A percentile compares a stretch with the other conserved stretches of the same genome.
These are phyloP conservation scores for Thraustochytrium striatum DNA, from an alignment of 352 stramenopile species.

Conservation along the genomic window DNA sequence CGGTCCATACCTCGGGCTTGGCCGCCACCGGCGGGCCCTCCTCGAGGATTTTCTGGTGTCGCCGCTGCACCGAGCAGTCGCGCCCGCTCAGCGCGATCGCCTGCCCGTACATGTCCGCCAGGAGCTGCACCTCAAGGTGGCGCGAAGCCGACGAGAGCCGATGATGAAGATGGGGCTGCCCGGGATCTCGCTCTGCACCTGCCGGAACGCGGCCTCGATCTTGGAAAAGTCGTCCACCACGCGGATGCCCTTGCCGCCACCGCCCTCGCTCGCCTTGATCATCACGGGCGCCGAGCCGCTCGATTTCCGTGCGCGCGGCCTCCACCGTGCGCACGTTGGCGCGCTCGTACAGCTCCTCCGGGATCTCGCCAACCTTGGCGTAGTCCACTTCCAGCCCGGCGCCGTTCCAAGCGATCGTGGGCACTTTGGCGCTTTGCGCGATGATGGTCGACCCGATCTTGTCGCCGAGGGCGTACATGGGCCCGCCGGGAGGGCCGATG, in stretches of 20 bases:
- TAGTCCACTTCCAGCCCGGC: conserved; percentile 84
- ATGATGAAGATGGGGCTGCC: conserved; percentile 99
- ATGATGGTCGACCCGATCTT: conserved; percentile 99
- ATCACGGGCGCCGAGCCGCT: conserved; percentile 97
- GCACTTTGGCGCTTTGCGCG: conserved; percentile 94
- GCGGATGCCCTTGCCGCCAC: conserved; percentile 98
- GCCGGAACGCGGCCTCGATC: conserved; percentile 87
- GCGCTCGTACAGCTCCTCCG: conserved; percentile 84
- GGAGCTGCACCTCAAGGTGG: conserved; percentile 98
- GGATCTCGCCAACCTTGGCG: conserved; percentile 76
- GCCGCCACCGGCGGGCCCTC: conserved; percentile 90
- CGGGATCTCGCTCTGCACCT: conserved; percentile 95
- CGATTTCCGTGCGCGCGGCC: conserved; percentile 85
- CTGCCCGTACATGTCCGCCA: conserved; percentile 96
- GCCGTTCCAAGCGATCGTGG: conserved; percentile 99
- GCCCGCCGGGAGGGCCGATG: conserved; percentile 92
- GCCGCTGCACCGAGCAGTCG: conserved; percentile 97
- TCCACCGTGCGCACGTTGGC: conserved; percentile 82
- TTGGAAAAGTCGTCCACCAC: conserved; percentile 83
- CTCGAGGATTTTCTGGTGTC: conserved; percentile 99
- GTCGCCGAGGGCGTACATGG: conserved; percentile 98
- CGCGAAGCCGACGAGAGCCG: conserved; percentile 91
- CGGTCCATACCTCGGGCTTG: conserved; percentile 85
- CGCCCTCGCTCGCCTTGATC: conserved; percentile 99
- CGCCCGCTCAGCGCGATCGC: conserved; percentile 96